Conservation (phyloP, 2,329 filamentous ascomycete species). For the Fusarium abutilonis region DNA sequence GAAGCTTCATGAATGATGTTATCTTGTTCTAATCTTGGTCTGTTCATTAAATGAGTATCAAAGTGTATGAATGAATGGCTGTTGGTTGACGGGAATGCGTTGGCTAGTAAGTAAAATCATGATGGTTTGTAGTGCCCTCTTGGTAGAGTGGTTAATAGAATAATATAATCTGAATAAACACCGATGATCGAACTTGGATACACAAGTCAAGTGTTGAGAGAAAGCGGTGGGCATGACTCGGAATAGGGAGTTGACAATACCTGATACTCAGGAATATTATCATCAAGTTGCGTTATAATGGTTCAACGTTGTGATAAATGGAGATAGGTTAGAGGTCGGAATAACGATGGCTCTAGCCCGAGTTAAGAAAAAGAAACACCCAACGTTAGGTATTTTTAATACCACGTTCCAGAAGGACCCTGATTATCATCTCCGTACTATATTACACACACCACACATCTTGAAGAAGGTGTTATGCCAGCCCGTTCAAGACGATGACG, state of each 20-base stretch:
- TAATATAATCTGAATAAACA: no score
- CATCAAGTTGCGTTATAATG: conserved; percentile 9
- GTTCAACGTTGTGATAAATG: background rate
- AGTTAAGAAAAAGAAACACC: background rate
- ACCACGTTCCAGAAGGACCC: conserved; percentile 1
- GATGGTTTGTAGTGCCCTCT: no score
- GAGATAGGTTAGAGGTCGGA: no score
- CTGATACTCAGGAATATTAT: conserved; percentile 38
- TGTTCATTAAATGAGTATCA: background rate
- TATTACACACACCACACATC: no score
- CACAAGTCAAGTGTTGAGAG: background rate
- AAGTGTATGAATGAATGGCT: background rate
- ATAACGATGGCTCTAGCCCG: no score
- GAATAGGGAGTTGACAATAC: conserved; percentile 4
- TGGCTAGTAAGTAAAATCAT: no score
- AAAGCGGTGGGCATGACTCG: background rate
- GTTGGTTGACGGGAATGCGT: no score
- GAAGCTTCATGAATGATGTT: conserved; percentile 13
- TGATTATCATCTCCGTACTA: background rate
- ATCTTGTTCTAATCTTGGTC: background rate
- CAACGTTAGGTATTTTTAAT: background rate
- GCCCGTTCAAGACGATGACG: conserved; percentile 27
- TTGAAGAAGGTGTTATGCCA: no score
- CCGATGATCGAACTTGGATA: background rate
- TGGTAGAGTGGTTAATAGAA: no score